phyloP scores from a whole-genome alignment of 805 yeast species.

The Suhomyces xylopsoci region DNA sequence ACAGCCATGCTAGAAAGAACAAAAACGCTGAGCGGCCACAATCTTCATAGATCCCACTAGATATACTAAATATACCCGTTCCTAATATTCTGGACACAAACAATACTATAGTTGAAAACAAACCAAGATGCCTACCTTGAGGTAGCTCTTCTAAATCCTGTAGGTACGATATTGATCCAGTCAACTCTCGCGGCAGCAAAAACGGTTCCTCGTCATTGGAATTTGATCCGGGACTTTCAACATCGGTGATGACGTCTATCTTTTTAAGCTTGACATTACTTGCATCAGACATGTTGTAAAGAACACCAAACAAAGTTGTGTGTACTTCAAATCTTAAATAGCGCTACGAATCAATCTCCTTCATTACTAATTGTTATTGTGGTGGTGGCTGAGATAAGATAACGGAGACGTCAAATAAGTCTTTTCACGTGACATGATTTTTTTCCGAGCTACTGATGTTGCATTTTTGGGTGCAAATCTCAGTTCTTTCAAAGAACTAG shows the following conservation, averaged over 20 bases:
- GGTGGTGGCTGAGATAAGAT: conserved; percentile 9
- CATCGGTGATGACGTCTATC: not conserved
- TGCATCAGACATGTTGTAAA: not conserved
- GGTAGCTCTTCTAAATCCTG: conserved; percentile 53
- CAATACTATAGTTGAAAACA: conserved; percentile 60
- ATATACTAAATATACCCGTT: conserved; percentile 74
- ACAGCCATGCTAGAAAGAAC: conserved; percentile 60
- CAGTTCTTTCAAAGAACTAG: too few species aligned
- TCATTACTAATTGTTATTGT: not conserved
- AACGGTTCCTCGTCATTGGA: conserved; percentile 1
- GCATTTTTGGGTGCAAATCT: too few species aligned
- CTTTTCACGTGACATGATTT: conserved; percentile 5
- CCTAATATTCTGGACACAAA: conserved; percentile 72
- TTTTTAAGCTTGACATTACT: not conserved
- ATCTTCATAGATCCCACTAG: conserved; percentile 62
- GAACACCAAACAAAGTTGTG: not conserved
- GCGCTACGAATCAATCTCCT: not conserved
- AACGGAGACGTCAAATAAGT: conserved; percentile 1
- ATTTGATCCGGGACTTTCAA: conserved; percentile 1
- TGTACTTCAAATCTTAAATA: not conserved
- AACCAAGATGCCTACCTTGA: conserved; percentile 72
- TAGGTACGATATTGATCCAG: conserved; percentile 15
- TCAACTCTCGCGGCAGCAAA: not conserved
- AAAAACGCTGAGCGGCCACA: conserved; percentile 65
- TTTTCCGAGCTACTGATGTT: not conserved